Evolutionary conservation across 306 rosid genomes (phyloP).

Genomic region (Elaeagnus macrophylla): DNA sequence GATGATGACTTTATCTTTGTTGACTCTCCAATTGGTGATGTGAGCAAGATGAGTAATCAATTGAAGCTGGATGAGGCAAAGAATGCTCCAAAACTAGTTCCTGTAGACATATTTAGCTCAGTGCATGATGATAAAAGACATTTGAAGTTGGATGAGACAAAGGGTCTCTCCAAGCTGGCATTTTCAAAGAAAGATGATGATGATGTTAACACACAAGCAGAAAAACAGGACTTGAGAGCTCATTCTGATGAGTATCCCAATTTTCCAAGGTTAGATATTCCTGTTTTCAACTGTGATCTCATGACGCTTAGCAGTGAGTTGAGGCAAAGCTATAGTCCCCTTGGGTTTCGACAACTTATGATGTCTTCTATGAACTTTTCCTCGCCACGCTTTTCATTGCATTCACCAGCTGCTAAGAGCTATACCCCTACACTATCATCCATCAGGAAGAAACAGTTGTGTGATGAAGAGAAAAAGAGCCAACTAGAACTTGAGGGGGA

Average conservation of each 20-base stretch:
- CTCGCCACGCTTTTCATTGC: neutral
- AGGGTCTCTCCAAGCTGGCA: neutral
- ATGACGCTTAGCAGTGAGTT: slow-evolving; percentile 55
- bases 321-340: slow-evolving; percentile 93
- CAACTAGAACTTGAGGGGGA: slow-evolving; percentile 55
- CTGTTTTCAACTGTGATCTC: slow-evolving; percentile 93
- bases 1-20: slow-evolving; percentile 48
- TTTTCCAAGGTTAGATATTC: slow-evolving; percentile 84
- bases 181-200: slow-evolving; percentile 15
- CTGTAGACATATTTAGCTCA: slow-evolving; percentile 51
- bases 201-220: slow-evolving; percentile 25
- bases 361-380: slow-evolving; percentile 66
- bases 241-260: slow-evolving; percentile 81
- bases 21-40: slow-evolving; percentile 27
- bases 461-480: slow-evolving; percentile 54
- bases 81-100: slow-evolving; percentile 49
- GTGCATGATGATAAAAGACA: neutral
- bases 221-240: slow-evolving; percentile 49
- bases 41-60: slow-evolving; percentile 28
- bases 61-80: slow-evolving; percentile 36
- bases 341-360: slow-evolving; percentile 86
- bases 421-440: slow-evolving; percentile 58
- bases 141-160: slow-evolving; percentile 17
- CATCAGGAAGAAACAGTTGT: slow-evolving; percentile 65
- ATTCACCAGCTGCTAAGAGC: slow-evolving; percentile 54